Evolutionary conservation across 192 early-diverging fungal genomes (phyloP).

Genomic region (Pecoramyces ruminantium): DNA sequence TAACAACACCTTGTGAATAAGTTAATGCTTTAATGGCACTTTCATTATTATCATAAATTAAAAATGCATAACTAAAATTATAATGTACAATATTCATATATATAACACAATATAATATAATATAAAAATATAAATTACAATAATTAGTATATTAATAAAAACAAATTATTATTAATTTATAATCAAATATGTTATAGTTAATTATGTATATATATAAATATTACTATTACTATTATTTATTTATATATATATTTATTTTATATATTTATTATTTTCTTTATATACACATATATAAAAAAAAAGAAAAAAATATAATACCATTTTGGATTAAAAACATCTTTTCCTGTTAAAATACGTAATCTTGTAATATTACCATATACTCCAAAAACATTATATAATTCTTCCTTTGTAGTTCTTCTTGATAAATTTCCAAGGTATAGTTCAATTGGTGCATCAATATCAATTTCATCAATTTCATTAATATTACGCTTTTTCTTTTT

Average conservation of each 20-base stretch:
- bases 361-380: neutral
- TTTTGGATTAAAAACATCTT: neutral
- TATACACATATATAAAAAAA: no score
- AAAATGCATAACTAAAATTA: neutral
- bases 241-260: no score
- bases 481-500: neutral
- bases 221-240: no score
- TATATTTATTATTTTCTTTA: no score
- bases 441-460: neutral
- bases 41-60: neutral
- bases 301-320: no score
- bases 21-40: neutral
- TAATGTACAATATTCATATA: no score
- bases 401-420: neutral
- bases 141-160: no score
- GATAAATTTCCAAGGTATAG: neutral
- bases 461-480: neutral
- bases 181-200: no score
- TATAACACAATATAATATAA: no score
- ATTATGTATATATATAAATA: no score
- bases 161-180: no score
- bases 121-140: no score
- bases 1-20: neutral
- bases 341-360: neutral
- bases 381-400: neutral